A percentile compares a stretch with the other conserved stretches of the same genome.
phyloP scores from a whole-genome alignment of 306 rosid species.

The Gillenia trifoliata region DNA sequence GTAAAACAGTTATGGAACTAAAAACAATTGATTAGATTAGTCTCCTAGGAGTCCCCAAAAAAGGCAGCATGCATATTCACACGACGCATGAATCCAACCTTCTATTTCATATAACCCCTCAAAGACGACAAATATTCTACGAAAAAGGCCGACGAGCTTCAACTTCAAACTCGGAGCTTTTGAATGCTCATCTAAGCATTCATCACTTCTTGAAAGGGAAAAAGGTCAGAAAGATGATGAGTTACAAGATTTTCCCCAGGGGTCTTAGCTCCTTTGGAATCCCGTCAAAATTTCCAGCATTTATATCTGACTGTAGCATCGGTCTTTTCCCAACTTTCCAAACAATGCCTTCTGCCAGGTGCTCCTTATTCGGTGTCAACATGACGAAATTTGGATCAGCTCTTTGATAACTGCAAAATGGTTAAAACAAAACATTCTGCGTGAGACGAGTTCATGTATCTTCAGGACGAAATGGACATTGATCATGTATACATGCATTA shows the following conservation, averaged over 20 bases:
- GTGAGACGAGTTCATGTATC: neutral
- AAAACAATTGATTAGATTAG: neutral
- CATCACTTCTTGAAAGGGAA: neutral
- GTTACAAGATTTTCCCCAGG: slow-evolving; percentile 52
- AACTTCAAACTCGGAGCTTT: neutral
- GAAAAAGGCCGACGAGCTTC: neutral
- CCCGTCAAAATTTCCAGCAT: slow-evolving; percentile 77
- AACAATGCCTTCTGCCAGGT: slow-evolving; percentile 74
- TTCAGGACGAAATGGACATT: neutral
- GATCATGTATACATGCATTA: neutral
- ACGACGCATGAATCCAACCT: neutral
- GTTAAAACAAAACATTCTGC: neutral
- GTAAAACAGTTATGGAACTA: neutral
- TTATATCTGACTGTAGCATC: slow-evolving; percentile 64
- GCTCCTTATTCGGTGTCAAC: slow-evolving; percentile 91
- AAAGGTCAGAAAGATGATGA: neutral
- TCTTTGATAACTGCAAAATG: slow-evolving; percentile 72
- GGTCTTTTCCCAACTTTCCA: slow-evolving; percentile 81
- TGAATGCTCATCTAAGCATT: neutral
- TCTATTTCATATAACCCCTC: neutral
- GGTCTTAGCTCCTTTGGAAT: slow-evolving; percentile 79
- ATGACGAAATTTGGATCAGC: slow-evolving; percentile 94
- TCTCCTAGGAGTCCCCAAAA: neutral
- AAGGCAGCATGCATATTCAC: slow-evolving; percentile 9
- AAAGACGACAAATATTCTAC: neutral